Base-by-base conservation (phyloP, 2,329 filamentous ascomycete genomes). In the Chaetomium globosum region DNA sequence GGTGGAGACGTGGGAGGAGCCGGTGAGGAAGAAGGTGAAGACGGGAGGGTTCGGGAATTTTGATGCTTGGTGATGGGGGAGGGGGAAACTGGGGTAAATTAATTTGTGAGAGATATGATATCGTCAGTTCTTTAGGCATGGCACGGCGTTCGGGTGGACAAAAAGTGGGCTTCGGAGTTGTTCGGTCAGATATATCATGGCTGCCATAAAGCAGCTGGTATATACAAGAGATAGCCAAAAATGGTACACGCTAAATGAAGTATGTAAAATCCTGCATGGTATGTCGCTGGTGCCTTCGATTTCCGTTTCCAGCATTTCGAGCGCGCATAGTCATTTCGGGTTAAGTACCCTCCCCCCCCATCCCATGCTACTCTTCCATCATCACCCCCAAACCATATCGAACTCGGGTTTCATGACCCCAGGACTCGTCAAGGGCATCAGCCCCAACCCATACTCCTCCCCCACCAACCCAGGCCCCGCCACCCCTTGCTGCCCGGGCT, bases 21-120 rank as follows among this genome's bases (percentile, higher is more conserved):
- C 91, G 21, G 85, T 83, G 4, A 88, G 86, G 77, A 98, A 97
- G 79, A 98, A 97, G 80, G 78, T 81, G 2, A 95, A 91, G 75
- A 83, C 87, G 36, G 62, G 64, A n/a, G 66, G 92, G 0, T 99
- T 98, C 82, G 93, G 94, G 2, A 96, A 97, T 77, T 99, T 99
- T 76, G 93, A 97, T 78, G 85, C 81, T 46, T 99, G 95, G 94
- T 97, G 80, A 80, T 16, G 1, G 3, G 21, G 23, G 21, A 12
- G 33, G 13, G 26, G 26, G n/a, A n/a, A 26, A 26, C 4, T 16
- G 9, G n/a, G n/a, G 21, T 19, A 16, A 21, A 7, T 23, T 51
- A 26, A 10, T 52, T 31, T 46, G 23, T 39, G 36, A 39, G 36
- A 3, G 52, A 31, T 46, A 13, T 31, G 26, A 26, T 31, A n/a